Evolutionary conservation across 352 stramenopile species (phyloP).

Genomic region (Phytophthora megakarya): DNA sequence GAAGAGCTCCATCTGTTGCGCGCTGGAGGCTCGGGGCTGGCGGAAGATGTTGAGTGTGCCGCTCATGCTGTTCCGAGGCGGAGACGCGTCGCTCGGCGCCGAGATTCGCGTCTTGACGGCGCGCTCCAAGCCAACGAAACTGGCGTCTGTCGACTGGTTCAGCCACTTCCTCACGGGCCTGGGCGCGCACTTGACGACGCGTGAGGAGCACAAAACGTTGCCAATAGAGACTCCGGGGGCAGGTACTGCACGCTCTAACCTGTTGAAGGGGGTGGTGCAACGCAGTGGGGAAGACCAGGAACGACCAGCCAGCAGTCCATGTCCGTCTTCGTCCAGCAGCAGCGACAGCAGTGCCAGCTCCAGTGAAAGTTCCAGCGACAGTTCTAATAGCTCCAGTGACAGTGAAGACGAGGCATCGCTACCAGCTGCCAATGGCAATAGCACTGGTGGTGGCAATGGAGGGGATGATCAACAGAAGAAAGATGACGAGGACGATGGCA

Average conservation of each 20-base stretch:
- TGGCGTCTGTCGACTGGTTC: conserved; percentile 13
- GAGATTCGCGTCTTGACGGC: neutral
- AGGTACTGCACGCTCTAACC: neutral
- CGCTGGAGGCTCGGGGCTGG: conserved; percentile 2
- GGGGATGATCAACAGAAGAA: conserved; percentile 36
- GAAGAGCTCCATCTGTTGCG: conserved; percentile 14
- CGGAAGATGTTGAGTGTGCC: conserved; percentile 25
- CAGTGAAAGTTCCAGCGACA: conserved; percentile 37
- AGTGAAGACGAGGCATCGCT: conserved; percentile 31
- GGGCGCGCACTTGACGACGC: conserved; percentile 1
- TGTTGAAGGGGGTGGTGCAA: conserved; percentile 4
- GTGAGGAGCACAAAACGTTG: conserved; percentile 6
- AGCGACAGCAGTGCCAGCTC: conserved; percentile 40
- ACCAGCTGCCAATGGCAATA: conserved; percentile 15
- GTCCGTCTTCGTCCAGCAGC: conserved; percentile 44
- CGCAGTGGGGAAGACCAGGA: conserved; percentile 28
- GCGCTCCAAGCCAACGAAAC: conserved; percentile 6
- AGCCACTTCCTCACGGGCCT: conserved; percentile 7
- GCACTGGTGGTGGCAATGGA: conserved; percentile 19
- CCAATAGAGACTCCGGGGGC: neutral
- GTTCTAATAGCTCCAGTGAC: conserved; percentile 37
- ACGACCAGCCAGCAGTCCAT: conserved; percentile 41
- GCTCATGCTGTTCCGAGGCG: conserved; percentile 18
- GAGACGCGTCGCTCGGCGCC: neutral
- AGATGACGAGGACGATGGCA: conserved; percentile 30